A percentile compares a stretch with the other conserved stretches of the same genome.
Evolutionary conservation across 768 basidiomycete genomes (phyloP).

Genomic region (Leccinum truebloodii): DNA sequence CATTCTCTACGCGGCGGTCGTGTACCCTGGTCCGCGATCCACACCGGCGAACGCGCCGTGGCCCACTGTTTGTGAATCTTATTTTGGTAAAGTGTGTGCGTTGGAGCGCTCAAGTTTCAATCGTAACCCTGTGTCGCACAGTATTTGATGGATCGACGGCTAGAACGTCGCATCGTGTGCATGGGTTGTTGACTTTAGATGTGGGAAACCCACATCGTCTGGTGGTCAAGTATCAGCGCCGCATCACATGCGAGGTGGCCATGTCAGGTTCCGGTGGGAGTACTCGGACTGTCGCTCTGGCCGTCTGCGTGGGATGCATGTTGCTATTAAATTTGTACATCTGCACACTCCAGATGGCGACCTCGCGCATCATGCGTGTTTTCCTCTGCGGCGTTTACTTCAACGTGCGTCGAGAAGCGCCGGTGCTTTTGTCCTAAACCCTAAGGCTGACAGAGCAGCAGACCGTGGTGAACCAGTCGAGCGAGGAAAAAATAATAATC

Average conservation of each 20-base stretch:
- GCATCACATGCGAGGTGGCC: not conserved
- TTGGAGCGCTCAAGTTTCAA: not conserved
- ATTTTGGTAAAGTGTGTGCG: not conserved
- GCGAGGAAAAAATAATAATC: not conserved
- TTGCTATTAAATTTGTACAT: not conserved
- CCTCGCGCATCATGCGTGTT: slow-evolving; percentile 30
- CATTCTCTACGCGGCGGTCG: not conserved
- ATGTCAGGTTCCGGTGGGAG: not conserved
- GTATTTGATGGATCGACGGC: not conserved
- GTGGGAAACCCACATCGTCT: not conserved
- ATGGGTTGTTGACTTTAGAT: not conserved
- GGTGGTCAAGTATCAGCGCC: not conserved
- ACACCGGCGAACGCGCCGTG: not conserved
- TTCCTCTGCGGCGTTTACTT: slow-evolving; percentile 5
- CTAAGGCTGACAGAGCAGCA: slow-evolving; percentile 13
- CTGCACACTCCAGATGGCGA: slow-evolving; percentile 4
- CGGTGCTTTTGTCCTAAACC: slow-evolving; percentile 6
- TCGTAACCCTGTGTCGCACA: not conserved
- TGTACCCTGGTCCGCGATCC: not conserved
- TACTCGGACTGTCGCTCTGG: not conserved
- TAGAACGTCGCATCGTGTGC: not conserved
- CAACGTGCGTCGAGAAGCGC: slow-evolving; percentile 18
- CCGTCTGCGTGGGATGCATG: slow-evolving; percentile 2
- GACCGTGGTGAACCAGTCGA: not conserved
- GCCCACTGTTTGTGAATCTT: not conserved